Percentiles rank a stretch among this genome's conserved stretches.
Evolutionary conservation across 441 rosid species (phyloP).

Genomic region (Erodium moschatum): DNA sequence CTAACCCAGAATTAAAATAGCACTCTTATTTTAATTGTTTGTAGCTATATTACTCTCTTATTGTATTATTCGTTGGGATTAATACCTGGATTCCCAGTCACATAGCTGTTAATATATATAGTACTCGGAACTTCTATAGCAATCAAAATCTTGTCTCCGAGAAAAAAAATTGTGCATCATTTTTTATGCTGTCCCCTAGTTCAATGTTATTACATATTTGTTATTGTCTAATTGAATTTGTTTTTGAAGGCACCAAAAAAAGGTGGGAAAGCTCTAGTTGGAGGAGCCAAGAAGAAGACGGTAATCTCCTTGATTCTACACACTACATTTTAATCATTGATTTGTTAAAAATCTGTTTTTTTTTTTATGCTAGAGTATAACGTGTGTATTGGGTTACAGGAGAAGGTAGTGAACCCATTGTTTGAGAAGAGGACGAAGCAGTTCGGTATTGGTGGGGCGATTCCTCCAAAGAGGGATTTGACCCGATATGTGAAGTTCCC

Average conservation of each 20-base stretch:
- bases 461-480: slow-evolving; percentile 78
- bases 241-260: slow-evolving; percentile 20
- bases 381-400: slow-evolving; percentile 28
- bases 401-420: slow-evolving; percentile 69
- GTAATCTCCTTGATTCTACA: background rate
- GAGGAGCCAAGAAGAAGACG: slow-evolving; percentile 17
- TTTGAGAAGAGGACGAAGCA: slow-evolving; percentile 83
- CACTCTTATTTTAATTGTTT: too few relatives aligned
- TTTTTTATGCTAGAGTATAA: background rate
- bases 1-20: too few relatives aligned
- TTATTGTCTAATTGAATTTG: too few relatives aligned
- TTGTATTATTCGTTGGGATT: too few relatives aligned
- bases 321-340: too few relatives aligned
- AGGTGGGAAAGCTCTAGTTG: slow-evolving; percentile 9
- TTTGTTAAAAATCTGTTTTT: too few relatives aligned
- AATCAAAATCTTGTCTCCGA: too few relatives aligned
- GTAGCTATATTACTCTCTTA: background rate
- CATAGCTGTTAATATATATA: too few relatives aligned
- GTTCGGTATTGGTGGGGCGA: slow-evolving; percentile 82
- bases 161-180: background rate
- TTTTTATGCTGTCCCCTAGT: too few relatives aligned
- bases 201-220: too few relatives aligned
- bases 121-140: too few relatives aligned
- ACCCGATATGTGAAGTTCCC: slow-evolving; percentile 77
- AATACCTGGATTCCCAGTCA: too few relatives aligned